phyloP scores from a whole-genome alignment of 2,329 filamentous ascomycete genomes.

The Harringtonia aguacate region DNA sequence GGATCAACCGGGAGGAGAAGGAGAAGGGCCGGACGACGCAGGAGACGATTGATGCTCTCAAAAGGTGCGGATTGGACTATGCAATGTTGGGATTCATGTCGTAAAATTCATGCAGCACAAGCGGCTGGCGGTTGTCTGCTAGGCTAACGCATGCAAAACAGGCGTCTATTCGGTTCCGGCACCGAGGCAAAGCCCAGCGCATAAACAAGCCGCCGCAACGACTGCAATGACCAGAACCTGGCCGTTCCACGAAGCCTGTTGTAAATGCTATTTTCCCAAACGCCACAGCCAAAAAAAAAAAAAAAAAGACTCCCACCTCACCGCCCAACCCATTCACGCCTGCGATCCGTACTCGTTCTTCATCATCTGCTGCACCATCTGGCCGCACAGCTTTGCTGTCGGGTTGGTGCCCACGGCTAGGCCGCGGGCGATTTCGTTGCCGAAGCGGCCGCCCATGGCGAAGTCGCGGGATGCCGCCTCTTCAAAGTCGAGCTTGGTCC shows the following conservation, averaged over 20 bases:
- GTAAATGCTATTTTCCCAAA: too few species aligned
- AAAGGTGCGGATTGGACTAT: constrained; percentile 23
- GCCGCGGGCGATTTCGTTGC: constrained; percentile 53
- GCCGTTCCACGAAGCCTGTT: not conserved
- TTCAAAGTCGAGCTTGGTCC: constrained; percentile 47
- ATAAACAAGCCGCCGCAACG: not conserved
- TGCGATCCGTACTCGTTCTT: constrained; percentile 51
- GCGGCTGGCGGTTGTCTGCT: not conserved
- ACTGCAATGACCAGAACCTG: not conserved
- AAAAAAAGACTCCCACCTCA: not conserved
- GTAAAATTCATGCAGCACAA: too few species aligned
- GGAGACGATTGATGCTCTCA: constrained; percentile 36
- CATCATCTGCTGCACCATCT: constrained; percentile 60
- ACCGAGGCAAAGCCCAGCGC: not conserved
- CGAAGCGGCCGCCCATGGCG: constrained; percentile 52
- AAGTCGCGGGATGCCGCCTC: constrained; percentile 53
- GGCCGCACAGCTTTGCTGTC: constrained; percentile 57
- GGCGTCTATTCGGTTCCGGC: constrained; percentile 3
- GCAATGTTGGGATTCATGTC: not conserved
- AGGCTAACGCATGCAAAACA: constrained; percentile 2
- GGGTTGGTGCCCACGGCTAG: constrained; percentile 57
- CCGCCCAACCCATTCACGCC: not conserved
- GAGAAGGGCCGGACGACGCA: constrained; percentile 42
- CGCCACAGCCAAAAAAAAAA: too few species aligned
- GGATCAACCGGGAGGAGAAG: constrained; percentile 51